Evolutionary conservation across 2,329 filamentous ascomycete species (phyloP).

Genomic region (Zelopaecilomyces penicillatus): DNA sequence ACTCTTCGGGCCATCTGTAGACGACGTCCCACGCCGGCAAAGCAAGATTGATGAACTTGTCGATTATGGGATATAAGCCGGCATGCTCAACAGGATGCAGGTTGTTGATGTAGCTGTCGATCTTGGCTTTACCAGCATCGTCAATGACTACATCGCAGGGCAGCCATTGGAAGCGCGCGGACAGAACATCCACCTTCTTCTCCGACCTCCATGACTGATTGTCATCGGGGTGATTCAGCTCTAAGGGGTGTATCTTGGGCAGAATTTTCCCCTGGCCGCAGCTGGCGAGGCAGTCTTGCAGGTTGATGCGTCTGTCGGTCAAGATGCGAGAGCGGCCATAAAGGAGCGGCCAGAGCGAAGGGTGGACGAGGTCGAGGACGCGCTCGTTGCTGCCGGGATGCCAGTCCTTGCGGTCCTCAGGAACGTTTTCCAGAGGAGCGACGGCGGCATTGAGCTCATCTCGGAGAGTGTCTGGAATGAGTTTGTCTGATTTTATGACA

Average conservation of each 20-base stretch:
- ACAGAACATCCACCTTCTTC: constrained; percentile 9
- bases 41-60: constrained; percentile 2
- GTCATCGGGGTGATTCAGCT: neutral
- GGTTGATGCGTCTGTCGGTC: constrained; percentile 20
- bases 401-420: constrained; percentile 46
- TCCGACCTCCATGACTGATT: neutral
- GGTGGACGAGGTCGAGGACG: constrained; percentile 56
- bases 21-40: constrained; percentile 6
- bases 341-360: constrained; percentile 53
- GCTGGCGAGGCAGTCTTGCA: constrained; percentile 27
- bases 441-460: constrained; percentile 35
- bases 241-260: constrained; percentile 9
- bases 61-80: constrained; percentile 2
- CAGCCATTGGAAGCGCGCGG: constrained; percentile 35
- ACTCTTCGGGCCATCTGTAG: constrained; percentile 12
- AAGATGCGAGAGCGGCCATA: constrained; percentile 38
- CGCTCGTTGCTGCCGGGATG: constrained; percentile 48
- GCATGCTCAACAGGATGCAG: constrained; percentile 31
- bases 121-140: constrained; percentile 25
- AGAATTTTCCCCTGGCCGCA: constrained; percentile 25
- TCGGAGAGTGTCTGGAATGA: constrained; percentile 16
- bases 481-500: constrained; percentile 27
- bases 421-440: constrained; percentile 40
- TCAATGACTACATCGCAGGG: constrained; percentile 40
- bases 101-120: constrained; percentile 47